Conservation (phyloP, 1,284 basidiomycete species). For the Polyporus tsugae region DNA sequence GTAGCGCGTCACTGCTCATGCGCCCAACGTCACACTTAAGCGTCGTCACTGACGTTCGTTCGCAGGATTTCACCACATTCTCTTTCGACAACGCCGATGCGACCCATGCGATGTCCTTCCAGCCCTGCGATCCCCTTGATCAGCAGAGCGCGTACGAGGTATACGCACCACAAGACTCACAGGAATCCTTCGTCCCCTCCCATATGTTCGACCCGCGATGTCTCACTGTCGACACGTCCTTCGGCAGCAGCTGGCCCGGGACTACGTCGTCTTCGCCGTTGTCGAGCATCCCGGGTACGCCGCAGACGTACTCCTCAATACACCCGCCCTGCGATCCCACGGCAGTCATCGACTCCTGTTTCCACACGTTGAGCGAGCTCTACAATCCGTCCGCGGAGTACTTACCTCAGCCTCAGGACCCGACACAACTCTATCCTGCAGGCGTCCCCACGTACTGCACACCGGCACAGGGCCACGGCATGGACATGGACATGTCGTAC, state of each 20-base stretch:
- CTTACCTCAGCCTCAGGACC: conserved; percentile 32
- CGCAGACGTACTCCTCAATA: conserved; percentile 35
- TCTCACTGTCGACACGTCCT: conserved; percentile 41
- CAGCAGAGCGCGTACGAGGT: conserved; percentile 30
- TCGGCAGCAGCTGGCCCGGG: conserved; percentile 33
- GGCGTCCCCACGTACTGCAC: conserved; percentile 26
- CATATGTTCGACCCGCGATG: conserved; percentile 30
- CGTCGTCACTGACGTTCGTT: conserved; percentile 33
- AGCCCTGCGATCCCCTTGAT: conserved; percentile 44
- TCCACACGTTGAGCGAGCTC: conserved; percentile 22
- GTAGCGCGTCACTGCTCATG: conserved; percentile 33
- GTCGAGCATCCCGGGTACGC: conserved; percentile 43
- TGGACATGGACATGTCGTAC: conserved; percentile 31
- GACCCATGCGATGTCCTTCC: conserved; percentile 36
- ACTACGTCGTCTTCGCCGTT: conserved; percentile 38
- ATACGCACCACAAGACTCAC: conserved; percentile 28
- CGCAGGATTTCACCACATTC: conserved; percentile 56
- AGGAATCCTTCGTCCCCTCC: conserved; percentile 28
- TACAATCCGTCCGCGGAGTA: conserved; percentile 32
- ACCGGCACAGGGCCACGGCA: conserved; percentile 9
- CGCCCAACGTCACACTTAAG: neutral
- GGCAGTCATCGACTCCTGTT: conserved; percentile 25
- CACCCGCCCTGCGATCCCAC: conserved; percentile 28
- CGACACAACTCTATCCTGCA: conserved; percentile 19
- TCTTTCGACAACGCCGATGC: conserved; percentile 48